These are phyloP conservation scores for Simmondsia chinensis DNA, from an alignment of 148 eudicot genomes.

Conservation along the genomic window DNA sequence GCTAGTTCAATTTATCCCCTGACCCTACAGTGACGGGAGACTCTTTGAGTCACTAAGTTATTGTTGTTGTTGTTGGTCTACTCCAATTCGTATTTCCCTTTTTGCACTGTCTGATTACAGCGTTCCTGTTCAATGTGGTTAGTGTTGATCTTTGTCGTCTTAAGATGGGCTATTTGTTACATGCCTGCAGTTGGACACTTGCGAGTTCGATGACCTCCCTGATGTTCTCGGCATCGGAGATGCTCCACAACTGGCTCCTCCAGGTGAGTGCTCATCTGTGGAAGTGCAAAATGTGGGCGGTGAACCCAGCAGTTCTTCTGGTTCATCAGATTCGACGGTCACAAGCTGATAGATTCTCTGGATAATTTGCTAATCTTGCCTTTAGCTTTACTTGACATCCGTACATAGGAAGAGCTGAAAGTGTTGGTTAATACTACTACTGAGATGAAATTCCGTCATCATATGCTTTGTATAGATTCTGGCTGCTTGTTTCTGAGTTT, in stretches of 20 bases:
- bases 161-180: too few species aligned
- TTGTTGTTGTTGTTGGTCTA: too few species aligned
- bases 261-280: conserved; percentile 29
- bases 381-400: conserved; percentile 10
- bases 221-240: conserved; percentile 41
- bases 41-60: too few species aligned
- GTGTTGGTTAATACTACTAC: conserved; percentile 7
- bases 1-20: too few species aligned
- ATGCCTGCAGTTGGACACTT: conserved; percentile 24
- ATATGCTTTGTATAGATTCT: conserved; percentile 16
- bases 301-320: conserved; percentile 32
- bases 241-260: conserved; percentile 26
- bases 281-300: conserved; percentile 24
- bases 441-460: conserved; percentile 5
- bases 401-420: conserved; percentile 28
- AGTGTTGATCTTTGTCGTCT: too few species aligned
- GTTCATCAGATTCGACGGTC: conserved; percentile 18
- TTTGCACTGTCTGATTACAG: too few species aligned
- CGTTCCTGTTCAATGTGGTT: too few species aligned
- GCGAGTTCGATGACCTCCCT: conserved; percentile 34
- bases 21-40: too few species aligned
- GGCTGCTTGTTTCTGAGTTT: conserved; percentile 1
- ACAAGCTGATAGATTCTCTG: conserved; percentile 10
- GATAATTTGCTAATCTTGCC: not conserved
- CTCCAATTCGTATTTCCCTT: too few species aligned